Conservation (phyloP, 2,329 filamentous ascomycete genomes). For the Cladobotryum protrusum region DNA sequence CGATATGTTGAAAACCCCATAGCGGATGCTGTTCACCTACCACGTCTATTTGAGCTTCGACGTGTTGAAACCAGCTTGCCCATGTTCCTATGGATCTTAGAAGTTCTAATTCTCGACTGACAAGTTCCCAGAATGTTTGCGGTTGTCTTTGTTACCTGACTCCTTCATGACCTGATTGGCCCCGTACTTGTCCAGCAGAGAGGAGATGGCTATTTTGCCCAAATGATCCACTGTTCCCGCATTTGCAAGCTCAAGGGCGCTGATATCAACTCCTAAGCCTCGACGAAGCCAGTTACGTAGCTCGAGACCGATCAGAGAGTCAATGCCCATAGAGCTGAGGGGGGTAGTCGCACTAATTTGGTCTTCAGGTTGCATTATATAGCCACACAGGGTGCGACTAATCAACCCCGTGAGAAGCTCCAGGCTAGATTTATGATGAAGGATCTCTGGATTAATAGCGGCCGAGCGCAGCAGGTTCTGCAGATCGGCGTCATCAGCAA, state of each 20-base stretch:
- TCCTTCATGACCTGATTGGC: too few species aligned
- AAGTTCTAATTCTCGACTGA: too few species aligned
- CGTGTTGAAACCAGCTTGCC: too few species aligned
- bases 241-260: slow-evolving; percentile 1
- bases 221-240: neutral
- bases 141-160: too few species aligned
- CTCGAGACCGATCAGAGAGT: slow-evolving; percentile 13
- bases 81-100: too few species aligned
- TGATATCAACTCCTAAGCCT: slow-evolving; percentile 1
- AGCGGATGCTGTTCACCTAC: too few species aligned
- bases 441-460: neutral
- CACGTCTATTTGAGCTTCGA: too few species aligned
- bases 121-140: too few species aligned
- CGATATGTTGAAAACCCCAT: too few species aligned
- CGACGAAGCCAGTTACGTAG: slow-evolving; percentile 11
- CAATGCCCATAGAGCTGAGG: slow-evolving; percentile 5
- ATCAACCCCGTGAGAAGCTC: neutral
- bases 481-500: neutral
- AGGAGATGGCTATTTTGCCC: neutral
- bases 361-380: slow-evolving; percentile 5
- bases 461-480: neutral
- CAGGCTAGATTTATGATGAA: neutral
- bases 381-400: slow-evolving; percentile 1
- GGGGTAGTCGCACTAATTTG: slow-evolving; percentile 6
- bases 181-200: neutral